Percentiles rank a stretch among this genome's conserved stretches.
phyloP scores from a whole-genome alignment of 768 basidiomycete species.

The Suillus americanus region DNA sequence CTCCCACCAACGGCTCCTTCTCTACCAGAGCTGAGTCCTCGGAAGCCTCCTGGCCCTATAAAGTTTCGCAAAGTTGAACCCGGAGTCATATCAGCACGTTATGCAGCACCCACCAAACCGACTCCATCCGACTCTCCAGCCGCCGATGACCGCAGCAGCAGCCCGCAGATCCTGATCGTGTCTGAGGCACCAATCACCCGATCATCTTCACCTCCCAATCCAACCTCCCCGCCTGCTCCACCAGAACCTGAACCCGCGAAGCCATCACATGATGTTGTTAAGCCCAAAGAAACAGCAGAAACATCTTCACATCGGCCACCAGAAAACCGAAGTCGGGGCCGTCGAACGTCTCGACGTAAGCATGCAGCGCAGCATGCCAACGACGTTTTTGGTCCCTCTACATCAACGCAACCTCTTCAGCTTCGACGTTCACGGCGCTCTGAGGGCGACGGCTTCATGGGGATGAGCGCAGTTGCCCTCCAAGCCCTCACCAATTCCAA shows the following conservation, averaged over 20 bases:
- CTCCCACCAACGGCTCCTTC: constrained; percentile 6
- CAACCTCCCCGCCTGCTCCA: constrained; percentile 9
- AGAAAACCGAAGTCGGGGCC: constrained; percentile 22
- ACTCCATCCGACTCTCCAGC: background rate
- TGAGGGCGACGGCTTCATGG: constrained; percentile 49
- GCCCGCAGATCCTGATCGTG: background rate
- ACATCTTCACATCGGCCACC: background rate
- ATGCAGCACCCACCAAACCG: constrained; percentile 8
- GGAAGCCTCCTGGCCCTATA: constrained; percentile 28
- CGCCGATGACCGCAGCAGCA: background rate
- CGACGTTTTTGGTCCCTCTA: constrained; percentile 38
- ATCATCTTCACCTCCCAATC: background rate
- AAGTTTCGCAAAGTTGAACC: constrained; percentile 40
- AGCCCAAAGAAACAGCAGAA: background rate
- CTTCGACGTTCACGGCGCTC: constrained; percentile 42
- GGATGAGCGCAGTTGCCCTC: constrained; percentile 69
- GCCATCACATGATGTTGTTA: constrained; percentile 21
- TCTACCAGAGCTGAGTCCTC: constrained; percentile 15
- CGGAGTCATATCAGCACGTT: constrained; percentile 34
- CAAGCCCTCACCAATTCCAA: constrained; percentile 72
- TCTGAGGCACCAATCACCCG: background rate
- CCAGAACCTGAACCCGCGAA: constrained; percentile 11
- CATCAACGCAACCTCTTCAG: constrained; percentile 28
- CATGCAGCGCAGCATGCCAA: constrained; percentile 31
- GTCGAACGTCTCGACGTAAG: constrained; percentile 57